Base-by-base conservation (phyloP, 352 stramenopile species). In the Phytophthora fragariae region DNA sequence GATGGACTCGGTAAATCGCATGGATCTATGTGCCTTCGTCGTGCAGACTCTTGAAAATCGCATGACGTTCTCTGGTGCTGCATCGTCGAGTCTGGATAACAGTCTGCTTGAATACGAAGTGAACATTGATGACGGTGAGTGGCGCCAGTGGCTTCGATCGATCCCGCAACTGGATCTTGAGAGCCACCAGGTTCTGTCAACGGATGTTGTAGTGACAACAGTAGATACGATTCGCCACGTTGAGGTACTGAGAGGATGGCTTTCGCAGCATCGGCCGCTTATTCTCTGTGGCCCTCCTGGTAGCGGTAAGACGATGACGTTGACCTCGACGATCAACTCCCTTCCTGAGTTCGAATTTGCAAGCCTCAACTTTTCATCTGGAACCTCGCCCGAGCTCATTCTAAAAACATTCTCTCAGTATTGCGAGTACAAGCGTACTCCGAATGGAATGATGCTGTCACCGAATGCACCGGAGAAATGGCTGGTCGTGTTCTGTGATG, bases 401-500 rank as follows among this genome's bases (percentile, higher is more conserved):
- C 79, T 99, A 75, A 99, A 99, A 79, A 98, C 95, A 7, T 98
- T 99, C 73, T 91, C 95, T 27, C 98, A 99, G 80, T 99, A 99
- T 81, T 99, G 98, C 70, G 94, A 98, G 60, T 99, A 99, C 89
- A 98, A 99, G 24, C 88, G 97, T 29, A 99, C 97, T 59, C 97
- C 96, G 15, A 98, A 96, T 72, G 98, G 98, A 55, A 97, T 99
- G 81, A 80, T 99, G 27, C 83, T 99, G 39, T 89, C 98, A 58
- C 98, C 98, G 15, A 93, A 87, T 78, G 97, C 78, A 78, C 94
- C 82, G 44, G 97, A 98, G 66, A 99, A 97, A 72, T 99, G 97
- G 98, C 89, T 99, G 2, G 98, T 99, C 57, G 94, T 99, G 7
- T 99, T 99, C 78, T 99, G 98, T 64, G 98, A 99, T 82, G 98